Conservation (phyloP, 1,284 basidiomycete genomes). For the Flammula alnicola region DNA sequence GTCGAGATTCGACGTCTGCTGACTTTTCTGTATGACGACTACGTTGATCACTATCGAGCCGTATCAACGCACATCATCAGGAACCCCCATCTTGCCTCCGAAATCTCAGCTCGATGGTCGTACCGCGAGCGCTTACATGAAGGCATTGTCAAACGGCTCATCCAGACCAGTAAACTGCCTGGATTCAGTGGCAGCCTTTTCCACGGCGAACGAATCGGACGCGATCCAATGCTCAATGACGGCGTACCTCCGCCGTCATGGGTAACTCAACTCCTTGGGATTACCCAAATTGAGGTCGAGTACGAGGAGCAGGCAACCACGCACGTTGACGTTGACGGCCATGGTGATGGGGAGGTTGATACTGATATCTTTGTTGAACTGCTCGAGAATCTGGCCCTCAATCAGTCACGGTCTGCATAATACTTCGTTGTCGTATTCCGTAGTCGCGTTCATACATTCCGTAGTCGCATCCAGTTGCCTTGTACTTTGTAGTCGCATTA, state of each 20-base stretch:
- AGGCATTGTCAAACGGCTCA: background rate
- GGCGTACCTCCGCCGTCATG: background rate
- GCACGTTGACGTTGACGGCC: background rate
- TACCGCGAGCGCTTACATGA: background rate
- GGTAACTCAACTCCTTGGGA: background rate
- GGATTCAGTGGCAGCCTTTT: conserved; percentile 8
- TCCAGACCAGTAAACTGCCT: conserved; percentile 2
- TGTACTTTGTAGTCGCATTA: too few species aligned
- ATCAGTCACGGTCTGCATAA: too few species aligned
- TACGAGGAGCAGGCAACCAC: too few species aligned
- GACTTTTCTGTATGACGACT: conserved; percentile 3
- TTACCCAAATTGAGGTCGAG: background rate
- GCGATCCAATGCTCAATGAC: background rate
- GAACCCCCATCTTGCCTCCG: background rate
- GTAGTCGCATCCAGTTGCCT: too few species aligned
- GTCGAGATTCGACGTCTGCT: conserved; percentile 10
- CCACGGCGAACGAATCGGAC: background rate
- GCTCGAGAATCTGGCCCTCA: conserved; percentile 1
- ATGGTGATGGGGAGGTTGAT: background rate
- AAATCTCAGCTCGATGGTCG: background rate
- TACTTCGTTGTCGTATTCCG: too few species aligned
- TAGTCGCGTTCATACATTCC: too few species aligned
- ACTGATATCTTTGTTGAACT: conserved; percentile 3
- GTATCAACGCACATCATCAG: background rate
- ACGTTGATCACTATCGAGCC: background rate